Evolutionary conservation across 73 alveolate genomes (phyloP).

Genomic region (Symbiodinium pilosum): DNA sequence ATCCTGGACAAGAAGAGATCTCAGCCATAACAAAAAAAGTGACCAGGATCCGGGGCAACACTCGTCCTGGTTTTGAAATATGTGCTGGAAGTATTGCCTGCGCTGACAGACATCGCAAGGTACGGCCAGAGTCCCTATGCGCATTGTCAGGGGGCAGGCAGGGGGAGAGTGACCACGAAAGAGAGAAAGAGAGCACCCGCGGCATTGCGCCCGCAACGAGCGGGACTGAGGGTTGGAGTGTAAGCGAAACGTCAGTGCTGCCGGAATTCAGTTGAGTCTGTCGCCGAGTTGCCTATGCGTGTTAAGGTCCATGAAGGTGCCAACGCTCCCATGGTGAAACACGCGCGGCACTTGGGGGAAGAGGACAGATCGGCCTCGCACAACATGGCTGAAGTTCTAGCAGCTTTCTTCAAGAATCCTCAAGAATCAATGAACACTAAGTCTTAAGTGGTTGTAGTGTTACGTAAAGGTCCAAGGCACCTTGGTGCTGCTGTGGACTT

Average conservation of each 20-base stretch:
- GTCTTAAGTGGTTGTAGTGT: too few species aligned
- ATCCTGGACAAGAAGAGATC: not conserved
- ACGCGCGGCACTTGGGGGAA: slow-evolving; percentile 85
- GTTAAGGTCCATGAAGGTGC: slow-evolving; percentile 46
- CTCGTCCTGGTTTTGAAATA: slow-evolving; percentile 26
- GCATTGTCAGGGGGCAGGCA: too few species aligned
- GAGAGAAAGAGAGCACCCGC: not conserved
- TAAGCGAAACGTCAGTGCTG: too few species aligned
- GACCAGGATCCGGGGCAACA: not conserved
- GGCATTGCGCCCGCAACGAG: not conserved
- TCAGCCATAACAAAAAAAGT: not conserved
- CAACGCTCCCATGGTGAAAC: slow-evolving; percentile 66
- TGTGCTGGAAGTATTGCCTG: slow-evolving; percentile 43
- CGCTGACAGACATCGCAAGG: too few species aligned
- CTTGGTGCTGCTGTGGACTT: slow-evolving; percentile 50
- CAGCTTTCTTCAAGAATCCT: too few species aligned
- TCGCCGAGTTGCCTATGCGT: slow-evolving; percentile 14
- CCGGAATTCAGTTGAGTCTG: too few species aligned
- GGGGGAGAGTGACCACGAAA: not conserved
- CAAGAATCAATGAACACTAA: too few species aligned
- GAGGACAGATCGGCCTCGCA: slow-evolving; percentile 47
- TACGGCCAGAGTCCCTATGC: too few species aligned
- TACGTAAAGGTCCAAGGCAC: not conserved
- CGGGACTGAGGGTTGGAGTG: too few species aligned
- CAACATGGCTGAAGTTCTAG: too few species aligned